These are phyloP conservation scores for Jatropha multifida DNA, from an alignment of 441 rosid genomes.

Conservation along the genomic window DNA sequence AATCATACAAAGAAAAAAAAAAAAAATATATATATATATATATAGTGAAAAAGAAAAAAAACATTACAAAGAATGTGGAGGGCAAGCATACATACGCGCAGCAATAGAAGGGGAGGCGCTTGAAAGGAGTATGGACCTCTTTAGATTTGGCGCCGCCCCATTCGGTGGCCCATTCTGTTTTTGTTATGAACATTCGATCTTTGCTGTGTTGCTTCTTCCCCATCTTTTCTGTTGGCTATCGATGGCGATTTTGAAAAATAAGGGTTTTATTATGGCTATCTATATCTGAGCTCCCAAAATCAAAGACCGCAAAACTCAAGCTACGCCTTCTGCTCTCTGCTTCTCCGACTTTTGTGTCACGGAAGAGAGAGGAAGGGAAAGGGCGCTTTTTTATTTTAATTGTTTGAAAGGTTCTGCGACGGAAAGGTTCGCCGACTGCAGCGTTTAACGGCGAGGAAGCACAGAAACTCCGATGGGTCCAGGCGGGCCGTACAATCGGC, in stretches of 20 bases:
- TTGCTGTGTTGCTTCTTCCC: conserved; percentile 98
- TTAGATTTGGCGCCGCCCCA: conserved; percentile 99
- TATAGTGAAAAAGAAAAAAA: not conserved
- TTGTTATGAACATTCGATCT: conserved; percentile 88
- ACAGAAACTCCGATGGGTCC: not conserved
- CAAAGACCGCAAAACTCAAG: not conserved
- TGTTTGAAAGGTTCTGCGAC: not conserved
- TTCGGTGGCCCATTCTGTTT: conserved; percentile 97
- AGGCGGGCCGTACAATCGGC: not conserved
- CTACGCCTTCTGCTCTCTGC: not conserved
- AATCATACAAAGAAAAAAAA: not conserved
- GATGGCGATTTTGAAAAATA: conserved; percentile 4
- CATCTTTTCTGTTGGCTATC: conserved; percentile 33
- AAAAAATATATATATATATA: too few species aligned
- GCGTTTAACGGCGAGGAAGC: conserved; percentile 18
- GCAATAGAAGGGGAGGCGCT: conserved; percentile 93
- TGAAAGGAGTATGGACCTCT: conserved; percentile 73
- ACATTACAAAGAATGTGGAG: not conserved
- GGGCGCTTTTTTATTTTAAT: not conserved
- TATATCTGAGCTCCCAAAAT: not conserved
- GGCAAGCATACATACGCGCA: conserved; percentile 66
- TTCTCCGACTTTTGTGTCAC: not conserved
- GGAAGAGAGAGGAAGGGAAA: not conserved
- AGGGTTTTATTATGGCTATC: conserved; percentile 12
- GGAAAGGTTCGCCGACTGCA: conserved; percentile 5